Base-by-base conservation (phyloP, 75 land plant genomes). In the Ceratopteris richardii region DNA sequence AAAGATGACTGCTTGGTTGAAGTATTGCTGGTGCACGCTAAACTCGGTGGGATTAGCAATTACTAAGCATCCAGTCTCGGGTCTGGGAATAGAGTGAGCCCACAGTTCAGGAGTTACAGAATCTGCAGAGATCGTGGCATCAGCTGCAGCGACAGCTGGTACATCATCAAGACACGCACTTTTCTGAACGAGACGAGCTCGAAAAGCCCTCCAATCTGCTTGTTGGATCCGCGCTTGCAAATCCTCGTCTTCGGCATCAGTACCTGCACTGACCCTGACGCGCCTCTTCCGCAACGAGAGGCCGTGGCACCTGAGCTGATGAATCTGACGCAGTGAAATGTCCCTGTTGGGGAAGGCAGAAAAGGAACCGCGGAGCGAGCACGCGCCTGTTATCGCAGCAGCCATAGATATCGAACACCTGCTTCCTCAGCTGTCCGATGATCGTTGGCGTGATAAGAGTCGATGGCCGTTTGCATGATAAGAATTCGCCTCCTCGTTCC, bases 141-240 rank as follows among this genome's bases (percentile, higher is more conserved):
- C 50, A 52, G 54, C 29, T 24, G 54, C 29, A 48, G 51, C 51
- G 6, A 18, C 51, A 29, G 37, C 58, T 16, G 47, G n/a, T 21
- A 36, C 60, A 5, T 26, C 59, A 3, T 51, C 61, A 1, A 51
- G 20, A 58, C 36, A 37, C 0, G 31, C 18, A 2, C 22, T 36
- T 1, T 47, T 42, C 33, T 47, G 48, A 30, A 69, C 31, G 13
- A 69, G 72, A 22, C 72, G 51, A 16, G 72, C 72, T n/a, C 72
- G 72, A 37, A 69, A 69, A 2, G 72, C 72, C 2, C 72, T 61
- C 72, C 72, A 69, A 36, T 69, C 72, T 28, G 72, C 60, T 29
- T 66, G 60, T 20, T 66, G 48, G 1, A 66, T 33, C 27, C 43
- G 44, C 16, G 33, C 54, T 36, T 26, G 21, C 44, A 57, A 29